Percentiles rank a stretch among this genome's conserved stretches.
Conservation (phyloP, 371 early-diverging fungal genomes). For the Mortierella sp. region DNA sequence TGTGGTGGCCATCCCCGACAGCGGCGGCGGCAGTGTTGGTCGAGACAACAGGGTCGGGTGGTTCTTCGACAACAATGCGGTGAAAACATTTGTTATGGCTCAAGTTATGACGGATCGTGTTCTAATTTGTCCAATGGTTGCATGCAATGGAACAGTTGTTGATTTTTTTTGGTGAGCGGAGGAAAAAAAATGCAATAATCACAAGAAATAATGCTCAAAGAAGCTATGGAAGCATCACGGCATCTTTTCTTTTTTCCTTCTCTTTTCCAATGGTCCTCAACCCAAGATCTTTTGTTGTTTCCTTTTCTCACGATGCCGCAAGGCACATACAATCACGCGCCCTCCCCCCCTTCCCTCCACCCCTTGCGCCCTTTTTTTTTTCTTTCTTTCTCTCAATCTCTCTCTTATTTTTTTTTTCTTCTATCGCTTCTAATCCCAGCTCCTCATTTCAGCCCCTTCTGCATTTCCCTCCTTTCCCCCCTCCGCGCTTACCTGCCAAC, state of each 20-base stretch:
- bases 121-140: slow-evolving; percentile 8
- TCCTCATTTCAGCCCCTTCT: slow-evolving; percentile 17
- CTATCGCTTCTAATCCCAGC: slow-evolving; percentile 17
- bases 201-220: slow-evolving; percentile 11
- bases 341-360: too few relatives aligned
- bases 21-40: too few relatives aligned
- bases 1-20: too few relatives aligned
- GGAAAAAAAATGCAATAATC: not conserved
- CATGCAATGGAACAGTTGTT: not conserved
- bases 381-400: slow-evolving; percentile 9
- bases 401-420: slow-evolving; percentile 4
- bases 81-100: slow-evolving; percentile 29
- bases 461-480: slow-evolving; percentile 14
- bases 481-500: slow-evolving; percentile 36
- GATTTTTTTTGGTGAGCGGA: not conserved
- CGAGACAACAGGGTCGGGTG: not conserved
- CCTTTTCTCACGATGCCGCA: too few relatives aligned
- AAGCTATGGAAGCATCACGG: slow-evolving; percentile 5
- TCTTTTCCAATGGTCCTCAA: not conserved
- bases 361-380: slow-evolving; percentile 20
- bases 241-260: not conserved
- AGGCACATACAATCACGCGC: too few relatives aligned
- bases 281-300: too few relatives aligned
- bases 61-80: slow-evolving; percentile 11
- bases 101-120: slow-evolving; percentile 30